Conservation (phyloP, 257 asterid species). For the Gentiana dahurica region DNA sequence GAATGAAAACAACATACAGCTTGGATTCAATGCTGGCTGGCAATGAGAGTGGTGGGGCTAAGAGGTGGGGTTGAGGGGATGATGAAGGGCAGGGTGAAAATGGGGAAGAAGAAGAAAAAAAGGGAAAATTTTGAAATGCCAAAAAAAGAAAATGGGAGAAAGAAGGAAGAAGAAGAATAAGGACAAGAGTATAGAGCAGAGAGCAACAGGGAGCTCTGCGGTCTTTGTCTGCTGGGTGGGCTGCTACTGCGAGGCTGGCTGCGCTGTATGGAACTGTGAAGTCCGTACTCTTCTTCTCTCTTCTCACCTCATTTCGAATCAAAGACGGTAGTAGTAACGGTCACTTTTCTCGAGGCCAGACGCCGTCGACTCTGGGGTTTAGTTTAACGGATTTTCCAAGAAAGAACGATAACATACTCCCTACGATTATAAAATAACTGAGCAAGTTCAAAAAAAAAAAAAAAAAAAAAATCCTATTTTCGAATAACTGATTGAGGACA, state of each 20-base stretch:
- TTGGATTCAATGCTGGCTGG: no score
- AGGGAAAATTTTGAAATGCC: neutral
- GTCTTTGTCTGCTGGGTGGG: slow-evolving; percentile 6
- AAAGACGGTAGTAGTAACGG: slow-evolving; percentile 33
- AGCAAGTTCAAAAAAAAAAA: no score
- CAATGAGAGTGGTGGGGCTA: neutral
- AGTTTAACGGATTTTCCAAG: no score
- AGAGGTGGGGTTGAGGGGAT: neutral
- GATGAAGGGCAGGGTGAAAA: neutral
- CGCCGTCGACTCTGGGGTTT: slow-evolving; percentile 26
- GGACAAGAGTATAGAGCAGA: slow-evolving; percentile 29
- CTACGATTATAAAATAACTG: no score
- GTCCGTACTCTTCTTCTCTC: slow-evolving; percentile 14
- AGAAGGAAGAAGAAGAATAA: slow-evolving; percentile 24
- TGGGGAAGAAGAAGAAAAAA: slow-evolving; percentile 1
- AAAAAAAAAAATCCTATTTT: no score
- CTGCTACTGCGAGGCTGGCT: slow-evolving; percentile 9
- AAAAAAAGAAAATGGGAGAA: slow-evolving; percentile 13
- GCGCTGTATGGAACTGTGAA: slow-evolving; percentile 1
- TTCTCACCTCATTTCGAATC: slow-evolving; percentile 14
- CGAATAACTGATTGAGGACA: no score
- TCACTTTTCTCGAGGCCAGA: slow-evolving; percentile 42
- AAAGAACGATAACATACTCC: no score
- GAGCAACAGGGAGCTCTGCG: slow-evolving; percentile 24
- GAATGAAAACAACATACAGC: neutral